phyloP scores from a whole-genome alignment of 2,329 filamentous ascomycete genomes.

The Trichoderma citrinoviride region DNA sequence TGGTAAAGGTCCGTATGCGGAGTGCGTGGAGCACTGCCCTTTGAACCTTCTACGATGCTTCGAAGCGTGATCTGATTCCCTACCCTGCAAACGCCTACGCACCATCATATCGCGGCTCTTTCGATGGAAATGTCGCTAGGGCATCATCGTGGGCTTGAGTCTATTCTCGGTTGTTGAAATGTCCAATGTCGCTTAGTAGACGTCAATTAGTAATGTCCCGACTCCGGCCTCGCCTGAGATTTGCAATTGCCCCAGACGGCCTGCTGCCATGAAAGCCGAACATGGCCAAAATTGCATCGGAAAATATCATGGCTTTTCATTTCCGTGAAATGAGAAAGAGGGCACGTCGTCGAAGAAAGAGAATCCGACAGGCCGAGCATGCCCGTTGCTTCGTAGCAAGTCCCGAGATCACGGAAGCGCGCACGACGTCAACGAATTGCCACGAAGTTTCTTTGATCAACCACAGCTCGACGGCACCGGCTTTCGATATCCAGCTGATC shows the following conservation, averaged over 20 bases:
- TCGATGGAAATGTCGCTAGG: background rate
- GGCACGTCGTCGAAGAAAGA: background rate
- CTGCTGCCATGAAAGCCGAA: background rate
- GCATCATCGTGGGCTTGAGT: background rate
- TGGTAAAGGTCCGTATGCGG: conserved; percentile 9
- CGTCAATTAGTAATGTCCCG: background rate
- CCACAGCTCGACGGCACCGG: background rate
- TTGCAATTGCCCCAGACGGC: background rate
- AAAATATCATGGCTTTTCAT: background rate
- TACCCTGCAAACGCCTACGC: background rate
- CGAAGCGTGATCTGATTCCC: background rate
- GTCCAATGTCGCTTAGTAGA: conserved; percentile 8
- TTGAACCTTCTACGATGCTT: background rate
- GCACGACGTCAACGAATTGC: background rate
- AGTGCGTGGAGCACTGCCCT: background rate
- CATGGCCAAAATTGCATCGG: conserved; percentile 1
- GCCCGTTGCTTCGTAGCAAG: background rate
- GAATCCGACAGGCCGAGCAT: conserved; percentile 3
- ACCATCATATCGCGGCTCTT: background rate
- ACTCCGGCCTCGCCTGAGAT: background rate
- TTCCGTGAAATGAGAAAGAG: conserved; percentile 12
- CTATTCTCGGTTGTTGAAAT: background rate
- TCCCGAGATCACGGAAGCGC: background rate
- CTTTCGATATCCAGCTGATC: background rate
- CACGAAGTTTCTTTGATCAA: background rate